Evolutionary conservation across 768 basidiomycete species (phyloP).

Genomic region (Mycena amicta): DNA sequence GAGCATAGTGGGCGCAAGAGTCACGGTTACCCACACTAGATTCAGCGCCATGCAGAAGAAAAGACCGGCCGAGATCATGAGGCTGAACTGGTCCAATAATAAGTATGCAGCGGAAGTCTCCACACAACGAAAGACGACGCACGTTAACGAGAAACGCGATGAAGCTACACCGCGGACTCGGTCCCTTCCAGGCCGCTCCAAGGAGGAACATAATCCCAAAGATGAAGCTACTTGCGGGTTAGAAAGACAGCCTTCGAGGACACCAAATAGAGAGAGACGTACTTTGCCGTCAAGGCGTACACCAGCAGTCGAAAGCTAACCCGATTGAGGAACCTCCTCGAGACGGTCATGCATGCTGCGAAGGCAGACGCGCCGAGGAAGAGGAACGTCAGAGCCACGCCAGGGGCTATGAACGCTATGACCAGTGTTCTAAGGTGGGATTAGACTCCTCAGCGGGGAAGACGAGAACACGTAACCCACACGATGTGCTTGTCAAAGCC

Average conservation of each 20-base stretch:
- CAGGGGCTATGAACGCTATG: no score
- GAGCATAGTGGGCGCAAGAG: not conserved
- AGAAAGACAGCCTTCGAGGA: not conserved
- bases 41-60: constrained; percentile 10
- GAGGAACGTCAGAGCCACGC: not conserved
- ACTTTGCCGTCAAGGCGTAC: constrained; percentile 8
- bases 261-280: not conserved
- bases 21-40: not conserved
- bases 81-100: not conserved
- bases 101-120: not conserved
- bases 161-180: not conserved
- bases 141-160: constrained; percentile 3
- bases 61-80: constrained; percentile 4
- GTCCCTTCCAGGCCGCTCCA: not conserved
- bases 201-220: not conserved
- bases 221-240: not conserved
- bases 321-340: constrained; percentile 7
- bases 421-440: not conserved
- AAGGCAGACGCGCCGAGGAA: not conserved
- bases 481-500: not conserved
- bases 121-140: not conserved
- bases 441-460: not conserved
- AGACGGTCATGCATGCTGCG: constrained; percentile 5
- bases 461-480: not conserved
- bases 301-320: constrained; percentile 13